Percentiles rank a stretch among this genome's conserved stretches.
Evolutionary conservation across 2,329 filamentous ascomycete species (phyloP).

Genomic region (Botrytis byssoidea): DNA sequence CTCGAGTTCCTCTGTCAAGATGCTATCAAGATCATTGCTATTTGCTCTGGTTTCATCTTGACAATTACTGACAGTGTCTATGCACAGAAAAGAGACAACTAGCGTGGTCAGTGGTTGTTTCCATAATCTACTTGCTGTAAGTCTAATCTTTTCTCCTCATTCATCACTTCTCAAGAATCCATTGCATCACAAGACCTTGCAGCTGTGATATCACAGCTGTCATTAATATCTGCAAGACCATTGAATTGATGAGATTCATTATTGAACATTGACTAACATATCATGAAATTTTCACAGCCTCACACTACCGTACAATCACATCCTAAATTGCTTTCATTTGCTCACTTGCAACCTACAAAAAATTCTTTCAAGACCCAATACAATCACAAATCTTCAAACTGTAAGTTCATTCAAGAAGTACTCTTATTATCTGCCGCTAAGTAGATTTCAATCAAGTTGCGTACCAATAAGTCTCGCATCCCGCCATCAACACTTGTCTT

Average conservation of each 20-base stretch:
- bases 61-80: neutral
- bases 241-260: neutral
- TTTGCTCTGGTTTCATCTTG: too few species aligned
- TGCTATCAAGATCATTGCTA: neutral
- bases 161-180: neutral
- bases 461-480: neutral
- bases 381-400: neutral
- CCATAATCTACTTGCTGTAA: neutral
- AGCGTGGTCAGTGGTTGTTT: neutral
- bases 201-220: neutral
- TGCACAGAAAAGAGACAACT: neutral
- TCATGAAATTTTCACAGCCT: neutral
- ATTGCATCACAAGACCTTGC: neutral
- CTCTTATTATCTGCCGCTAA: neutral
- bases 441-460: neutral
- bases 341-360: neutral
- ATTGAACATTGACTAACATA: neutral
- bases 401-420: neutral
- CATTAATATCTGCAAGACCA: neutral
- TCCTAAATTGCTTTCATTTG: neutral
- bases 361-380: neutral
- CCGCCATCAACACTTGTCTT: neutral
- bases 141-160: neutral
- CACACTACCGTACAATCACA: neutral
- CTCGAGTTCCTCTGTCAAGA: neutral